phyloP scores from a whole-genome alignment of 495 filamentous ascomycete species.

The Darksidea phi region DNA sequence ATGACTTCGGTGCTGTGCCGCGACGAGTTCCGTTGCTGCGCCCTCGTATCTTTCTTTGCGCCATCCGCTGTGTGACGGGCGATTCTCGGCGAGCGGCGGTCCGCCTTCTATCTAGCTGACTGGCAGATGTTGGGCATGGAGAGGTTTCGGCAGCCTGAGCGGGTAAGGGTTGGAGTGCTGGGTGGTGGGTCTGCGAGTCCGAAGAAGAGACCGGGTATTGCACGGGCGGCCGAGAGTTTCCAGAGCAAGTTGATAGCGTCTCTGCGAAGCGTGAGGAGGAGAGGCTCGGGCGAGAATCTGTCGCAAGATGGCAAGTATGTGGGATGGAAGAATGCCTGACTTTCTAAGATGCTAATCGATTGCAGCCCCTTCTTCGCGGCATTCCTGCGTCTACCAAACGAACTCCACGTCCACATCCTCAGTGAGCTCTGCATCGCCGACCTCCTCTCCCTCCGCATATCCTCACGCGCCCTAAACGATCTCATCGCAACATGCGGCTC shows the following conservation, averaged over 20 bases:
- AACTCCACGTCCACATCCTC: conserved; percentile 33
- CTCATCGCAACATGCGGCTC: conserved; percentile 22
- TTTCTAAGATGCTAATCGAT: background rate
- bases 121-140: conserved; percentile 6
- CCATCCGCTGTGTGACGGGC: background rate
- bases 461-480: conserved; percentile 23
- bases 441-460: conserved; percentile 25
- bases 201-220: conserved; percentile 25
- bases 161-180: background rate
- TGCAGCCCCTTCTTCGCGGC: conserved; percentile 17
- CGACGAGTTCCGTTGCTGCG: background rate
- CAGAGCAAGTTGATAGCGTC: conserved; percentile 28
- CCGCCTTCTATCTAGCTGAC: background rate
- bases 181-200: background rate
- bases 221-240: conserved; percentile 26
- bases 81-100: background rate
- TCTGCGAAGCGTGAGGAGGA: conserved; percentile 21
- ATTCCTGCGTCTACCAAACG: conserved; percentile 32
- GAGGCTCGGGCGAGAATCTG: background rate
- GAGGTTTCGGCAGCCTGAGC: conserved; percentile 10
- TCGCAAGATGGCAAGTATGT: conserved; percentile 15
- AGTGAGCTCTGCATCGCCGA: conserved; percentile 30
- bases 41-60: background rate
- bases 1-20: conserved; percentile 1
- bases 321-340: background rate